Evolutionary conservation across 225 moss, liverwort and hornwort species (phyloP).

Genomic region (Ulota crispa): DNA sequence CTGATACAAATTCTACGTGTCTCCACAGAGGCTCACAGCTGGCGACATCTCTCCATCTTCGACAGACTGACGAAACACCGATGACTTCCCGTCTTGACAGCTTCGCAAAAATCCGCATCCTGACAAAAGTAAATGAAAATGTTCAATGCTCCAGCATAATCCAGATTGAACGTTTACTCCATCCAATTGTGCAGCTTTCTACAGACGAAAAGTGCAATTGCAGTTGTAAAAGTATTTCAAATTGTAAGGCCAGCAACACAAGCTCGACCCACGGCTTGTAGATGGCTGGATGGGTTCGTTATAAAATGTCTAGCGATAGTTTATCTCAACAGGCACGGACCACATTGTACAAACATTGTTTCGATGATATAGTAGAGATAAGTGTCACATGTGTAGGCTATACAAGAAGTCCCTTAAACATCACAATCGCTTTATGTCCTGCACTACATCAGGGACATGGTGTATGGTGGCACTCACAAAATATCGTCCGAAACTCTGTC

Average conservation of each 20-base stretch:
- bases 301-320: background rate
- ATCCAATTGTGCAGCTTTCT: background rate
- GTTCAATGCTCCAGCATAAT: background rate
- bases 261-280: background rate
- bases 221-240: background rate
- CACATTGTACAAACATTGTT: background rate
- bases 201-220: background rate
- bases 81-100: constrained; percentile 53
- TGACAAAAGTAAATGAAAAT: constrained; percentile 8
- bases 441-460: background rate
- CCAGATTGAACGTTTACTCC: background rate
- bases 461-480: constrained; percentile 36
- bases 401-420: background rate
- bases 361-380: background rate
- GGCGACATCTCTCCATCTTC: constrained; percentile 61
- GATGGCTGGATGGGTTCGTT: background rate
- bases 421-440: background rate
- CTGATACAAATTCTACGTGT: constrained; percentile 59
- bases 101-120: constrained; percentile 62
- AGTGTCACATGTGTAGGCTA: background rate
- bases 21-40: constrained; percentile 59
- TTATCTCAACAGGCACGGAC: background rate
- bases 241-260: background rate
- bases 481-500: constrained; percentile 64
- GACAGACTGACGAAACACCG: constrained; percentile 49